Conservation (phyloP, 1,284 basidiomycete genomes). For the Tilletiopsis washingtonensis region DNA sequence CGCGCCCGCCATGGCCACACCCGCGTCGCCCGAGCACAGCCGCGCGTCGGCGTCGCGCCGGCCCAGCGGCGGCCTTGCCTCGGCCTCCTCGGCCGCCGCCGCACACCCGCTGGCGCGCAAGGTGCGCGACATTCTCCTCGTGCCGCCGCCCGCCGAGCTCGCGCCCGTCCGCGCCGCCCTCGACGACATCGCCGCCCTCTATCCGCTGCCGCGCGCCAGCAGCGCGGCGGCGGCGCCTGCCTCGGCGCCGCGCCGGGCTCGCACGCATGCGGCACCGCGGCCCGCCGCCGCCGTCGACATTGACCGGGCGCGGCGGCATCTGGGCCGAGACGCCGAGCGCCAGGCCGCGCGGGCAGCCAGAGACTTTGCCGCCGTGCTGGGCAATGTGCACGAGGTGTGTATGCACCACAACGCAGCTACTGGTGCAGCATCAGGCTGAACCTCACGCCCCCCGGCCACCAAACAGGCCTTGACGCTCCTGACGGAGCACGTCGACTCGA, state of each 20-base stretch:
- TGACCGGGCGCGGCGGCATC: not conserved
- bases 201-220: not conserved
- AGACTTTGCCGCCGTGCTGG: not conserved
- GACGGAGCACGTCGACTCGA: not conserved
- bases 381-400: not conserved
- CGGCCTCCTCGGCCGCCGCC: not conserved
- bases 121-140: not conserved
- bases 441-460: too few species aligned
- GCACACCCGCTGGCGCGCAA: not conserved
- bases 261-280: not conserved
- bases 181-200: slow-evolving; percentile 1
- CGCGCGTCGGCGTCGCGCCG: too few species aligned
- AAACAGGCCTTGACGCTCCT: not conserved
- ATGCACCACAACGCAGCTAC: not conserved
- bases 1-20: too few species aligned
- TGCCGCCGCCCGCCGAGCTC: slow-evolving; percentile 3
- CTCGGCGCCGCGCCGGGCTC: too few species aligned
- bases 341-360: not conserved
- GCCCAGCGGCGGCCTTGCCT: too few species aligned
- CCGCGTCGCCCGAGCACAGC: too few species aligned
- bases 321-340: not conserved
- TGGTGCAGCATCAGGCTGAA: too few species aligned
- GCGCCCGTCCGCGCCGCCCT: slow-evolving; percentile 14
- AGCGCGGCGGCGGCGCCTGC: too few species aligned
- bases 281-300: not conserved